Evolutionary conservation across 371 early-diverging fungal species (phyloP), one percentile per base, ranked within the genome.

Genomic region (Actinomortierella ambigua): DNA sequence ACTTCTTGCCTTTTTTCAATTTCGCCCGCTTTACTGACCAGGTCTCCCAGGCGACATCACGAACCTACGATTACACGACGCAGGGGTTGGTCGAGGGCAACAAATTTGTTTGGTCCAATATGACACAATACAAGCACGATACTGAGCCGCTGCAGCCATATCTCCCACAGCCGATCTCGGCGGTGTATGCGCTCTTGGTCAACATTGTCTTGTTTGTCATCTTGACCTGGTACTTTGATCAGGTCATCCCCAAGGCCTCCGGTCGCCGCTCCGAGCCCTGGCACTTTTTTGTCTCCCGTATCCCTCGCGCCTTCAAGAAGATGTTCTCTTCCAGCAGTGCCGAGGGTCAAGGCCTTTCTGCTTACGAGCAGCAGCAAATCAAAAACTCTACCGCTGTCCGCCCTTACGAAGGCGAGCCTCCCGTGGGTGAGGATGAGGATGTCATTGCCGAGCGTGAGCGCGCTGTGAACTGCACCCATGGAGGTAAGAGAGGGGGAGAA

Each of bases 241-340:
- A 81, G 43, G 81, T 91, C 14, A 83, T 91, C 57, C 85, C 88
- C 0, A 77, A 87, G 70, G 91, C 90, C 64, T 88, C 81, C 61
- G 90, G 91, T 8, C 68, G 59, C 41, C 43, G 66, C 8, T 59
- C 64, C 0, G 54, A 75, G 42, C 65, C 79, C 2, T 83, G 78
- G 56, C 90, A 88, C 81, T 86, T 84, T 53, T 56, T 91, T n/a
- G 68, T 77, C 2, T 82, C 86, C 13, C 46, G 44, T 1, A 63
- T 77, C 29, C 82, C 81, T 63, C 82, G 83, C 77, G 81, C 81
- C 60, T 70, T 81, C 55, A 68, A 64, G 27, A 24, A 17, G 13
- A 8, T 23, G 34, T 34, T 34, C 54, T 24, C 40, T 2, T 47
- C 26, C 22, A 60, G 57, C 20, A 63, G 63, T 14, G 29, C 64